These are phyloP conservation scores for Sporisorium iseilematis-ciliati DNA, from an alignment of 1,284 basidiomycete species.

Conservation along the genomic window DNA sequence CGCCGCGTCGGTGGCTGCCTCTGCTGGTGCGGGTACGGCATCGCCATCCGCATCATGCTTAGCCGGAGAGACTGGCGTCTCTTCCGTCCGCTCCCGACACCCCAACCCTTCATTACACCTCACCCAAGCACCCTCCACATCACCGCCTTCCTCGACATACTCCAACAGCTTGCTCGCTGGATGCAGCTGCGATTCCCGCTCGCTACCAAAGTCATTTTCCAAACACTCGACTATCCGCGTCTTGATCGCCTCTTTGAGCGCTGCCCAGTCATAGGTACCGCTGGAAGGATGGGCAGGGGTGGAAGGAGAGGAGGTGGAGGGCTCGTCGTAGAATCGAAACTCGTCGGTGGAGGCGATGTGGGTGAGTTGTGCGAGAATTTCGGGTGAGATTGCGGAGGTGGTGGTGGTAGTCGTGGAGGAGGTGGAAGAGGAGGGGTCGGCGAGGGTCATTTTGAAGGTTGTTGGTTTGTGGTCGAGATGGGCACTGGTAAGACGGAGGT, in stretches of 20 bases:
- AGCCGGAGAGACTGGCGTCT: too few species aligned
- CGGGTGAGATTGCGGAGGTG: slow-evolving; percentile 11
- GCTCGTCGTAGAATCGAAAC: slow-evolving; percentile 24
- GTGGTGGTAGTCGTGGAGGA: slow-evolving; percentile 14
- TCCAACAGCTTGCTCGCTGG: slow-evolving; percentile 21
- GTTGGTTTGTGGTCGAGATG: neutral
- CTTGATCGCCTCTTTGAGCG: slow-evolving; percentile 51
- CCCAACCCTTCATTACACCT: neutral
- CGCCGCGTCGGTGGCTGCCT: neutral
- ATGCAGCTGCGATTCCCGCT: slow-evolving; percentile 16
- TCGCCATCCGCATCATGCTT: neutral
- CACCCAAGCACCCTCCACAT: neutral
- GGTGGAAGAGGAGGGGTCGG: slow-evolving; percentile 10
- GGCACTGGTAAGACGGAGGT: neutral
- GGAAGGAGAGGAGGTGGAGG: slow-evolving; percentile 9
- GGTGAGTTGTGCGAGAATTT: slow-evolving; percentile 22
- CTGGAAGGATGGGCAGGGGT: neutral
- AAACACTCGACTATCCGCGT: slow-evolving; percentile 22
- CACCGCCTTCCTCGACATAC: slow-evolving; percentile 1
- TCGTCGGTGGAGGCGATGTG: slow-evolving; percentile 47
- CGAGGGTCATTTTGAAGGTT: slow-evolving; percentile 19
- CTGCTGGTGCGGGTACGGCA: slow-evolving; percentile 4
- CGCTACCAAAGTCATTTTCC: slow-evolving; percentile 13
- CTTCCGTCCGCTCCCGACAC: too few species aligned
- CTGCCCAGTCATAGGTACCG: slow-evolving; percentile 32